Percentiles rank a stretch among this genome's conserved stretches.
Evolutionary conservation across 1,284 basidiomycete species (phyloP).

Genomic region (Anthracocystis setariae): DNA sequence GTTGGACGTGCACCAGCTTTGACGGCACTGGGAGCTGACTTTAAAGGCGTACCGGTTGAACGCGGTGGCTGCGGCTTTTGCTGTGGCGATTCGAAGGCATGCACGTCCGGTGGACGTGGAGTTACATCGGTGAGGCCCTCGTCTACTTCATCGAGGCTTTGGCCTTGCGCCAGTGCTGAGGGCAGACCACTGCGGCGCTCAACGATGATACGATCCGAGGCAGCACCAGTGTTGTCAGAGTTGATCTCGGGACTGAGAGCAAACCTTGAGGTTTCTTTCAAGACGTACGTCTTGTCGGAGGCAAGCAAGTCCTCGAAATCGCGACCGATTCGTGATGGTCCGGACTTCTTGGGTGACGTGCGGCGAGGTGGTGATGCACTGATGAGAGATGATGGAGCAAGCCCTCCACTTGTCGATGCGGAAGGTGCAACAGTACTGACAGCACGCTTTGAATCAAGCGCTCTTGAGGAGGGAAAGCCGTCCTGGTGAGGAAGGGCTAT

Average conservation of each 20-base stretch:
- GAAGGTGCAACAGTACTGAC: slow-evolving; percentile 29
- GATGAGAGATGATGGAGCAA: slow-evolving; percentile 5
- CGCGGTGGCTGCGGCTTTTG: slow-evolving; percentile 5
- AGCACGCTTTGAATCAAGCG: slow-evolving; percentile 4
- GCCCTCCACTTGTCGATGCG: slow-evolving; percentile 22
- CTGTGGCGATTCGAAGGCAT: slow-evolving; percentile 16
- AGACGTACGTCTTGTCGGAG: slow-evolving; percentile 50
- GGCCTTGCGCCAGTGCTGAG: slow-evolving; percentile 14
- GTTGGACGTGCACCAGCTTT: slow-evolving; percentile 5
- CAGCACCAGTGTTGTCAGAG: not conserved
- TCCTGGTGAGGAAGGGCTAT: slow-evolving; percentile 7
- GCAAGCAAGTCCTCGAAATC: slow-evolving; percentile 52
- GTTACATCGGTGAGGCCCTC: slow-evolving; percentile 20
- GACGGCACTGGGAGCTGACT: slow-evolving; percentile 2
- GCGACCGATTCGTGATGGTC: slow-evolving; percentile 36
- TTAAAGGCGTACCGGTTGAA: slow-evolving; percentile 1
- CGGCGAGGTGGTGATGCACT: slow-evolving; percentile 16
- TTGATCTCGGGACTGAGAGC: slow-evolving; percentile 25
- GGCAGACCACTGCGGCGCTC: slow-evolving; percentile 23
- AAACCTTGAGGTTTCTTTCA: slow-evolving; percentile 37
- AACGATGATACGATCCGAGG: slow-evolving; percentile 30
- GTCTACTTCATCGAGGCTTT: slow-evolving; percentile 14
- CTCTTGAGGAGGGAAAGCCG: slow-evolving; percentile 5
- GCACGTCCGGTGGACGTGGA: slow-evolving; percentile 19
- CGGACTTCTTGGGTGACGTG: slow-evolving; percentile 21